Evolutionary conservation across 2,329 filamentous ascomycete species (phyloP).

Genomic region (Colletotrichum endophyticum): DNA sequence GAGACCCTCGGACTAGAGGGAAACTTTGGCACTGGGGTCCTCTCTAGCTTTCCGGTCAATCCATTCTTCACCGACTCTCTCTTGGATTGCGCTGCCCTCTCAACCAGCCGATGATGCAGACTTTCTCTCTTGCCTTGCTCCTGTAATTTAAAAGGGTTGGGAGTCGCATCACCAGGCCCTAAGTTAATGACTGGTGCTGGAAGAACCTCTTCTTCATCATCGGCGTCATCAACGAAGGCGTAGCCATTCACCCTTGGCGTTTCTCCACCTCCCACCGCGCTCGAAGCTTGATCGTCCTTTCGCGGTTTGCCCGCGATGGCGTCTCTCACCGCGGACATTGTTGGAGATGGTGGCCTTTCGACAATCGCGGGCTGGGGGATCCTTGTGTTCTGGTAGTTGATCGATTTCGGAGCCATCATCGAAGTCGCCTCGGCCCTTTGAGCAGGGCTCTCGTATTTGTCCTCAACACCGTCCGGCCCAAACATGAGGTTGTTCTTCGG

Average conservation of each 20-base stretch:
- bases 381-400: conserved; percentile 85
- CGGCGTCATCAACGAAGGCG: conserved; percentile 87
- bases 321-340: conserved; percentile 81
- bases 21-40: conserved; percentile 72
- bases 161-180: conserved; percentile 64
- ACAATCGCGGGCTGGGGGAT: conserved; percentile 58
- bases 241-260: conserved; percentile 94
- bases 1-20: conserved; percentile 67
- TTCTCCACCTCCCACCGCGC: conserved; percentile 65
- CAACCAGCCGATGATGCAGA: conserved; percentile 86
- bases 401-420: conserved; percentile 75
- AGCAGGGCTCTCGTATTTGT: conserved; percentile 63
- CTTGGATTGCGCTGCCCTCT: conserved; percentile 77
- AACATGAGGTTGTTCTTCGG: conserved; percentile 93
- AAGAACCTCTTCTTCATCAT: conserved; percentile 49
- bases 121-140: conserved; percentile 79
- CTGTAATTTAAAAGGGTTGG: conserved; percentile 81
- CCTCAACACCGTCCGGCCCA: conserved; percentile 68
- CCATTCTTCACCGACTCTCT: conserved; percentile 64
- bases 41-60: conserved; percentile 62
- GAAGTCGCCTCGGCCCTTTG: conserved; percentile 74
- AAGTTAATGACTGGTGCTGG: conserved; percentile 56
- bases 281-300: conserved; percentile 65
- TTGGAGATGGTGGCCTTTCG: conserved; percentile 73
- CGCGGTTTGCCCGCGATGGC: conserved; percentile 79